Evolutionary conservation across 2,329 filamentous ascomycete genomes (phyloP), one percentile per base, ranked within the genome.

Genomic region (Acephala macrosclerotiorum): DNA sequence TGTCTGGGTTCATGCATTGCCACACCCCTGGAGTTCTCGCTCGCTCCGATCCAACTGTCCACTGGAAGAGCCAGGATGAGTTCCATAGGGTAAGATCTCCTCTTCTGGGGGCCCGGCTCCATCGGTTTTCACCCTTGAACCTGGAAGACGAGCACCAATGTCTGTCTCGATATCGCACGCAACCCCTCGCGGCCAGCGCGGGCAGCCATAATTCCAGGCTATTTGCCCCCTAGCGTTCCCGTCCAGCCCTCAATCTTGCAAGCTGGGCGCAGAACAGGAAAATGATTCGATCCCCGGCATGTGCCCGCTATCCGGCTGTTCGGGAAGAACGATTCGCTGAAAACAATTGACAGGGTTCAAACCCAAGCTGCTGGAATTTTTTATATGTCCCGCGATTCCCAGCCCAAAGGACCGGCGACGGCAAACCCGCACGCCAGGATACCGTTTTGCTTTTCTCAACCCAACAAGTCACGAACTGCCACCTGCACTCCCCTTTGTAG

Each of bases 361-460:
- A 55, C 60, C 65, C 67, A 66, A 58, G 47, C 42, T 64, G 51
- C 63, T 69, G 67, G 67, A 58, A 60, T 60, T 66, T 60, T 64
- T 60, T 64, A 33, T 55, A 33, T 55, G 22, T 55, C 51, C 51
- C 51, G 26, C 51, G 33, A 22, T 64, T 66, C 66, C 66, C 62
- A 68, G 60, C 49, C 45, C 64, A 57, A 49, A 64, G 64, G 64
- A 36, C 61, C 66, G 64, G 63, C n/a, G n/a, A n/a, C n/a, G n/a
- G n/a, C n/a, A n/a, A n/a, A n/a, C 36, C 56, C 61, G 64, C 59
- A 56, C 29, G 2, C 45, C 20, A 20, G 18, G 8, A 20, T 11
- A 49, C n/a, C n/a, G n/a, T 49, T 25, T 57, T 57, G 40, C 58
- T 61, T 62, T 49, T 64, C 18, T 42, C 12, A 4, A 4, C 5